These are phyloP conservation scores for Fraxinus quadrangulata DNA, from an alignment of 257 asterid genomes.

Conservation along the genomic window DNA sequence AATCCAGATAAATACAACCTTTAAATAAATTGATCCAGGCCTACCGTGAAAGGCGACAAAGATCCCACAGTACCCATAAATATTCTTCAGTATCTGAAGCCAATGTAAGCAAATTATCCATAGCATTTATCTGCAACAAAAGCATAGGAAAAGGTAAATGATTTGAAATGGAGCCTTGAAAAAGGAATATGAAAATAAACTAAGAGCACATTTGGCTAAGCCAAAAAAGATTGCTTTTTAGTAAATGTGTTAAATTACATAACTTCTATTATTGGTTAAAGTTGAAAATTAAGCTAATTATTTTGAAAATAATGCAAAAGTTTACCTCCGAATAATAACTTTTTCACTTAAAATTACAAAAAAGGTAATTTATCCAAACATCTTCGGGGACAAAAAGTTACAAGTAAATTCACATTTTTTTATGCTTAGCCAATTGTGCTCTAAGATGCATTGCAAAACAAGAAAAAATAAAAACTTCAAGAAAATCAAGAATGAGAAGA, in stretches of 20 bases:
- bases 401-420: neutral
- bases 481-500: conserved; percentile 2
- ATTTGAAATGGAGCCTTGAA: conserved; percentile 3
- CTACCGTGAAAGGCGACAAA: conserved; percentile 91
- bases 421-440: neutral
- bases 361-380: neutral
- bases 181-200: neutral
- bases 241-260: neutral
- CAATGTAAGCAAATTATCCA: conserved; percentile 69
- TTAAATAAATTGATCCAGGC: conserved; percentile 21
- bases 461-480: conserved; percentile 8
- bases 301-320: neutral
- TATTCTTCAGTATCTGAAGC: conserved; percentile 81
- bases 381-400: neutral
- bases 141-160: conserved; percentile 27
- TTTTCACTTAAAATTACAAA: no score
- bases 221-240: neutral
- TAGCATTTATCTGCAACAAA: conserved; percentile 60
- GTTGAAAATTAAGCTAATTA: neutral
- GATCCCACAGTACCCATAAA: conserved; percentile 94
- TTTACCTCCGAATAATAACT: neutral
- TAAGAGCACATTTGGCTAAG: neutral
- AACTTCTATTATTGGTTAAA: neutral
- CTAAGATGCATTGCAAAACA: neutral
- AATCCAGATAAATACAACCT: conserved; percentile 17